Base-by-base conservation (phyloP, 805 yeast genomes). In the Starmerella tilneyi region DNA sequence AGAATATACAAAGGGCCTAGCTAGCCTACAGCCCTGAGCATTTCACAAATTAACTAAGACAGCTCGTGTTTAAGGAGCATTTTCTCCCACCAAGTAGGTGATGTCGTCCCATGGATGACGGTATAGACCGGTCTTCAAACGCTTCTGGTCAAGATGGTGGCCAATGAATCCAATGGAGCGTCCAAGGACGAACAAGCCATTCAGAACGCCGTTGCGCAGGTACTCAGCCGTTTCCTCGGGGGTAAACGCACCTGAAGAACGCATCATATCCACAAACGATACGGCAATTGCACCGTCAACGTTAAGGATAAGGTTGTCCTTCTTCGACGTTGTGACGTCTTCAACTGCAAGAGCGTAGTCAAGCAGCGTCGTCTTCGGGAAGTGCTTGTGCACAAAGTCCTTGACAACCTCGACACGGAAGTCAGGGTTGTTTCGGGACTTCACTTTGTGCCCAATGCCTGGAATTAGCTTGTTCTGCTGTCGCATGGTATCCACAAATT, bases 81-180 rank as follows among this genome's bases (percentile, higher is more conserved):
- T 66, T 54, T 61, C 61, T 42, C 66, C 65, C 41, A 66, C 65
- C 44, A 65, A 54, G 54, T 68, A 68, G 45, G 72, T 68, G 54
- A 68, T 68, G 49, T 68, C 72, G 49, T 68, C 72, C 72, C 72
- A 69, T 13, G 73, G 72, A 53, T 68, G 72, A 42, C 72, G 60
- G 63, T 68, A 68, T 23, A 68, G 59, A 23, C 72, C 72, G 36
- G 72, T 67, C 59, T 66, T 63, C 55, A 68, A 62, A 40, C 72
- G 60, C 69, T 68, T 68, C 61, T 68, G 72, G 51, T 68, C 72
- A 35, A 68, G 61, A 47, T 68, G 69, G 54, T 68, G 72, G 43
- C 70, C 72, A 58, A 68, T 68, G 48, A 68, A 56, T 58, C 72
- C 72, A 43, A 68, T 68, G 28, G 72, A 66, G 44, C 72, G 63